Evolutionary conservation across 139 green algal species (phyloP).

Genomic region (Auxenochlorella pyrenoidosa): DNA sequence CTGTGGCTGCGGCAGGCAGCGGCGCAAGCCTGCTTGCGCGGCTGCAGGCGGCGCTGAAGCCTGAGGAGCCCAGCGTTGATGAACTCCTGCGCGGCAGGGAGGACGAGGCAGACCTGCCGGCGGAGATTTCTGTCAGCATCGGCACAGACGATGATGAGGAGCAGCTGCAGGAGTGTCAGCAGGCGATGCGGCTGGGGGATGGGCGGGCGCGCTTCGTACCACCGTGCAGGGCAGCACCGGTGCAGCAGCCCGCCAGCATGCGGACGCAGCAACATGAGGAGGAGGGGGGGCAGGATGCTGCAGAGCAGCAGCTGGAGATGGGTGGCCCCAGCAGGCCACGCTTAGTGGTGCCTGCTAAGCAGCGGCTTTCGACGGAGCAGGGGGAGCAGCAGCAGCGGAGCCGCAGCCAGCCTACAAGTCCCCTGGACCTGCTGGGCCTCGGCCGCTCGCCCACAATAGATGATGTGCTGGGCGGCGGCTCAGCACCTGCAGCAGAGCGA

Average conservation of each 20-base stretch:
- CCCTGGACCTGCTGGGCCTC: neutral
- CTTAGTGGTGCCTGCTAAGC: neutral
- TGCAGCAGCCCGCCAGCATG: neutral
- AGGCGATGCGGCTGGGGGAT: neutral
- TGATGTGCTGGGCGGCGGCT: neutral
- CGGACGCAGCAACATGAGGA: neutral
- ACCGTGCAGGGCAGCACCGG: neutral
- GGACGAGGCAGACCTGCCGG: neutral
- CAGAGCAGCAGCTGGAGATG: neutral
- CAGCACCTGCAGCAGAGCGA: neutral
- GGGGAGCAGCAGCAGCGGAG: neutral
- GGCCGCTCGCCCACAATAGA: constrained; percentile 11
- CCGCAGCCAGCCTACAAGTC: neutral
- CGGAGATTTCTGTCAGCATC: no score
- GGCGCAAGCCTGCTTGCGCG: constrained; percentile 4
- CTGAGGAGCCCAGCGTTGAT: neutral
- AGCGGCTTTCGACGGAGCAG: neutral
- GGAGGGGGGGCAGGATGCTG: neutral
- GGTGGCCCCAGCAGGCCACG: neutral
- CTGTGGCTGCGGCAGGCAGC: neutral
- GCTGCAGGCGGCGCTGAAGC: constrained; percentile 11
- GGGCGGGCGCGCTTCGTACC: neutral
- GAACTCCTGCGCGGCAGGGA: neutral
- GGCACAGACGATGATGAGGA: neutral
- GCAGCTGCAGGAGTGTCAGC: neutral